Evolutionary conservation across 371 early-diverging fungal genomes (phyloP), one percentile per base, ranked within the genome.

Genomic region (Mortierella sp.): DNA sequence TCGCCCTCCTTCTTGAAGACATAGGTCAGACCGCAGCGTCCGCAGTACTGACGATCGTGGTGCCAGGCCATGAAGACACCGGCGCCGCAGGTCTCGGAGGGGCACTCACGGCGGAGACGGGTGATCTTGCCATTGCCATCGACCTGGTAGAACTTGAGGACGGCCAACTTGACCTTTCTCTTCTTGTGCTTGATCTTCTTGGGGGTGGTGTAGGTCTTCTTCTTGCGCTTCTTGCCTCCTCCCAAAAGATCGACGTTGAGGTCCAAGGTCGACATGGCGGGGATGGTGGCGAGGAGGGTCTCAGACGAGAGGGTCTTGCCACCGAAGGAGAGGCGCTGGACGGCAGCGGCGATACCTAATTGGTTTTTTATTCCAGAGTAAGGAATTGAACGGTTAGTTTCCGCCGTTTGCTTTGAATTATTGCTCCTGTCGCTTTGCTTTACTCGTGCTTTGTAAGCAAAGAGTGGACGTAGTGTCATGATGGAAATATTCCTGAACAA

Each of bases 181-280:
- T 95, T 93, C 97, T 98, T 98, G 96, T 99, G 98, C 93, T 97
- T 96, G 91, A 97, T 97, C 96, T 98, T 98, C 97, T 99, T 98
- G 92, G 99, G 99, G 86, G 99, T 99, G 88, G 98, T 99, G 95
- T 99, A 98, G 86, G 94, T 95, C 97, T 98, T 98, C 97, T 98
- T 98, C 95, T 98, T 98, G 83, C 96, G 93, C 96, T 98, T 98
- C 96, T 99, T 99, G 91, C 92, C 98, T 96, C 98, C 98, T 95
- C 98, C 93, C 84, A 92, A 89, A 72, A 92, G 88, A 75, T 92
- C 93, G 76, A 90, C 90, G 89, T 92, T 92, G 75, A 98, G 89
- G 93, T 97, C 97, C 77, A 97, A 93, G 76, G 98, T 97, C 83
- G 95, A 93, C 92, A 96, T 96, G 91, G 95, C 94, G 88, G 95